Evolutionary conservation across 345 rosid species (phyloP), one percentile per base, ranked within the genome.

Genomic region (Gossypium anomalum): DNA sequence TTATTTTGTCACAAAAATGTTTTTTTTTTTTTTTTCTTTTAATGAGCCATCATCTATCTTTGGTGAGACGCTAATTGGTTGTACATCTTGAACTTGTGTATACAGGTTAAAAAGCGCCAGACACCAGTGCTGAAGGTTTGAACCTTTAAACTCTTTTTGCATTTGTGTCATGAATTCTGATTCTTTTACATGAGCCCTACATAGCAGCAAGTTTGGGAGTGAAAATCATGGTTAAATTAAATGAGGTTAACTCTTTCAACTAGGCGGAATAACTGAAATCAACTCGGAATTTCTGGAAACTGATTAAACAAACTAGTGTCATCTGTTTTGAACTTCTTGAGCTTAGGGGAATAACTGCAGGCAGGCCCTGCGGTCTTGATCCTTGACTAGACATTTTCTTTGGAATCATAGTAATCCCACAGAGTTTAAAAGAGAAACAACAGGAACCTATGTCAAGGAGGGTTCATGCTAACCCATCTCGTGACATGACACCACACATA

Each of bases 91-190:
- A 57, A 73, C 77, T 34, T 12, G 25, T 57, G 27, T 73, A 47
- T 73, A 75, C 92, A 94, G 98, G 92, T 91, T 71, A 92, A 86
- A 89, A 87, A 86, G 81, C 91, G 44, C 60, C 92, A 91, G 22
- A 81, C 89, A 41, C 92, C 92, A 49, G 74, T 90, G 48, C 68
- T 88, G 72, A 87, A 86, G 91, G 92, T 90, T 74, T 27, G 83
- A 34, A 56, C 19, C 60, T 56, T 19, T 56, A 19, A 56, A 7
- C 41, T 76, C 63, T 67, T 69, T 69, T 69, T 69, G 44, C 45
- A 23, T 17, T 49, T 68, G 34, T 16, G 9, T 22, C 22, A 19
- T 3, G 45, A 17, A 64, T 45, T 22, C 6, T 22, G 27, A 45
- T 67, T 47, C 34, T 22, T 8, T 67, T 2, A 45, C 55, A 20